These are phyloP conservation scores for Massarina eburnea DNA, from an alignment of 2,329 filamentous ascomycete species.

Conservation along the genomic window DNA sequence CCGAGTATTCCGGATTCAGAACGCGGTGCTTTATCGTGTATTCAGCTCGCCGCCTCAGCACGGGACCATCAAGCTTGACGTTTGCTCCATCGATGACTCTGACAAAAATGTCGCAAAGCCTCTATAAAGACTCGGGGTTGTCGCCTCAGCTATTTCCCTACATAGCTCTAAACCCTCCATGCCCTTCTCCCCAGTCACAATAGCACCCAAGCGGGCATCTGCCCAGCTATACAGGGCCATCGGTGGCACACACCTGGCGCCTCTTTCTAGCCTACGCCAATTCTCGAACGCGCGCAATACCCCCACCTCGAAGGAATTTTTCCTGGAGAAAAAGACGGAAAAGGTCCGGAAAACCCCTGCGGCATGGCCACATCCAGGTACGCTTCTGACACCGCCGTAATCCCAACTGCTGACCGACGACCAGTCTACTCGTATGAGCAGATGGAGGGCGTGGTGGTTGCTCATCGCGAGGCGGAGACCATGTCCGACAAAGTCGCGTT, in stretches of 20 bases:
- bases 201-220: conserved; percentile 41
- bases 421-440: conserved; percentile 72
- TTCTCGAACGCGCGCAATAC: conserved; percentile 45
- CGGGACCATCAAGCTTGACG: no score
- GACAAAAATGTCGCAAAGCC: no score
- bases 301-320: conserved; percentile 48
- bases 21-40: background rate
- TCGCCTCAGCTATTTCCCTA: no score
- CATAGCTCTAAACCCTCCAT: conserved; percentile 20
- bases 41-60: conserved; percentile 9
- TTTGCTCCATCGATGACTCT: no score
- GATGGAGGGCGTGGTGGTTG: conserved; percentile 72
- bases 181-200: conserved; percentile 28
- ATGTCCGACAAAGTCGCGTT: conserved; percentile 79
- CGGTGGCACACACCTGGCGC: conserved; percentile 27
- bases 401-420: conserved; percentile 10
- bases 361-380: conserved; percentile 53
- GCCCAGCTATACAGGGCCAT: conserved; percentile 41
- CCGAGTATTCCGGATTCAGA: background rate
- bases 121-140: no score
- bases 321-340: conserved; percentile 48
- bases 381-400: conserved; percentile 1
- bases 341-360: conserved; percentile 49
- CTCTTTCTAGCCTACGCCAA: conserved; percentile 25
- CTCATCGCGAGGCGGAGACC: conserved; percentile 72